Percentiles rank a stretch among this genome's conserved stretches.
Evolutionary conservation across 441 rosid genomes (phyloP).

Genomic region (Isatis lusitanica): DNA sequence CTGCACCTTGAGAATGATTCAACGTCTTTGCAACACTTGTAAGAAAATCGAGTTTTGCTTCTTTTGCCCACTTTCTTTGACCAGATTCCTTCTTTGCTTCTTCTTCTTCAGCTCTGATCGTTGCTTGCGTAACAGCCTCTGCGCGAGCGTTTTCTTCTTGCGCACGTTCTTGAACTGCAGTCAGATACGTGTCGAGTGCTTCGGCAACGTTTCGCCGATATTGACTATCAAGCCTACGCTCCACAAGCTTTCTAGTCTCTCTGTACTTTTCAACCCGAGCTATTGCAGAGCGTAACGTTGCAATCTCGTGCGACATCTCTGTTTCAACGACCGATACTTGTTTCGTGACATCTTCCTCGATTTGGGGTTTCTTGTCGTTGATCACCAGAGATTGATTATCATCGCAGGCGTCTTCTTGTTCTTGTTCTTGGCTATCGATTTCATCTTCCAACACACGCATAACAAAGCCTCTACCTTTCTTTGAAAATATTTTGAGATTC

Average conservation of each 20-base stretch:
- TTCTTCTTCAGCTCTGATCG: conserved; percentile 13
- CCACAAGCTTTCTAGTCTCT: conserved; percentile 66
- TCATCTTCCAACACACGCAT: conserved; percentile 62
- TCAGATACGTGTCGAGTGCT: conserved; percentile 82
- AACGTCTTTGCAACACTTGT: conserved; percentile 15
- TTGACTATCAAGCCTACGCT: conserved; percentile 69
- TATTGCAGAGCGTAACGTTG: conserved; percentile 53
- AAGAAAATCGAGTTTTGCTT: conserved; percentile 31
- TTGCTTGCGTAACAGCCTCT: conserved; percentile 78
- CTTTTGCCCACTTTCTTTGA: conserved; percentile 61
- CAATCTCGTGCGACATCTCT: conserved; percentile 42
- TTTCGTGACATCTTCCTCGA: conserved; percentile 74
- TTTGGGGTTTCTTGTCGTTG: conserved; percentile 55
- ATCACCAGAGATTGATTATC: conserved; percentile 37
- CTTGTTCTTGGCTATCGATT: conserved; percentile 30
- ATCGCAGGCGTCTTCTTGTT: conserved; percentile 32
- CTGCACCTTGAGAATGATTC: conserved; percentile 47
- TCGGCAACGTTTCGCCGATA: conserved; percentile 86
- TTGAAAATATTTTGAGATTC: conserved; percentile 50
- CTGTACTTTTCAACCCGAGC: conserved; percentile 55
- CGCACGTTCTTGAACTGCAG: conserved; percentile 65
- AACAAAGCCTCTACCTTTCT: conserved; percentile 54
- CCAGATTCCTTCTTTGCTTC: conserved; percentile 41
- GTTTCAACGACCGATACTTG: conserved; percentile 55
- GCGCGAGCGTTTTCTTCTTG: conserved; percentile 75